Base-by-base conservation (phyloP, 2,329 filamentous ascomycete genomes). In the Aspergillus cejpii region DNA sequence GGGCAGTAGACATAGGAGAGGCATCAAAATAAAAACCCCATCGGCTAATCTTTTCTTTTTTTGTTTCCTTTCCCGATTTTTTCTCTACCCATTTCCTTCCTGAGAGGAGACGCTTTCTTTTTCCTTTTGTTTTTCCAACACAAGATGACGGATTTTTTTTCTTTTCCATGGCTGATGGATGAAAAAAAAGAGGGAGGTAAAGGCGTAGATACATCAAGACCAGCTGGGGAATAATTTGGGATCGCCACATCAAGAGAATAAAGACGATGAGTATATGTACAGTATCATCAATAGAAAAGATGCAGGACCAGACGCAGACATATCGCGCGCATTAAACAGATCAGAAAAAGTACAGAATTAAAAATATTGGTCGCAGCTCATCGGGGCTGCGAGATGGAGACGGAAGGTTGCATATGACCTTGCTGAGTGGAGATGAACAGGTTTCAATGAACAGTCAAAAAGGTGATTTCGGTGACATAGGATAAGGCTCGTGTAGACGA, bases 191-290 rank as follows among this genome's bases (percentile, higher is more conserved):
- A 44, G 47, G 43, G 4, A 24, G 8, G 39, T 11, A 37, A 48
- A 27, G 43, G 52, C 52, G 43, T 40, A 50, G 37, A 44, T 45
- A 49, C 44, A 50, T 48, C 52, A 49, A 49, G 48, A 47, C 40
- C 53, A 50, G 36, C 40, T 44, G 50, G 44, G 41, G 41, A 45
- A 44, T 48, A 51, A n/a, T n/a, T 50, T 48, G 36, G 37, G 39
- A 50, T 26, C 33, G 36, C 19, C 20, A 7, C 37, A 26, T 15
- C 33, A 36, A 19, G 19, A 14, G 36, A 24, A 38, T n/a, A 34
- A 39, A 28, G 29, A 24, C 23, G 43, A 41, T 36, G 39, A 23
- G 38, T 55, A 54, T 54, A 54, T 54, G 29, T 54, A 54, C 51
- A 54, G 37, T 34, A 24, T 40, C 43, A 36, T 26, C 39, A 21